Percentiles rank a stretch among this genome's conserved stretches.
Conservation (phyloP, 2,329 filamentous ascomycete species). For the Colletotrichum somersetense region DNA sequence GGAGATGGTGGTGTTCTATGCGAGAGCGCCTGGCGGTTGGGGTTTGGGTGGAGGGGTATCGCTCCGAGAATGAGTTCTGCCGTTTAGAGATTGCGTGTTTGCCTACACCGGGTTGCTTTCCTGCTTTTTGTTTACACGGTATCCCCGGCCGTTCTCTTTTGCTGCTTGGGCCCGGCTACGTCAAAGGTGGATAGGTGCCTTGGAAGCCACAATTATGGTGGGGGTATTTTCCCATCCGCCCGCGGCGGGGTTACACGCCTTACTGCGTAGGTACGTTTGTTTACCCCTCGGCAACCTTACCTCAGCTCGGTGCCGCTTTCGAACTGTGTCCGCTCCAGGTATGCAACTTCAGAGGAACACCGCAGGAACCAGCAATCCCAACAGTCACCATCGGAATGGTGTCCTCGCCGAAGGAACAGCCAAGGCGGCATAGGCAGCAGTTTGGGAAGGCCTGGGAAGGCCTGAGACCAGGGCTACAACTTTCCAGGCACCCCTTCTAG, state of each 20-base stretch:
- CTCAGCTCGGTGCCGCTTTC: slow-evolving; percentile 44
- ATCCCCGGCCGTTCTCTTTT: slow-evolving; percentile 18
- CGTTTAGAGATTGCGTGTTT: slow-evolving; percentile 8
- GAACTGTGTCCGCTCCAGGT: not conserved
- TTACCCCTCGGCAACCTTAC: slow-evolving; percentile 19
- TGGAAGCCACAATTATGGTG: slow-evolving; percentile 27
- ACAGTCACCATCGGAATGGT: not conserved
- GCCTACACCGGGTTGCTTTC: slow-evolving; percentile 18
- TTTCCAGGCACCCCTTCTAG: not conserved
- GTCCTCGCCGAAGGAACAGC: not conserved
- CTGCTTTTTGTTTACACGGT: slow-evolving; percentile 40
- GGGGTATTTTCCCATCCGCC: slow-evolving; percentile 13
- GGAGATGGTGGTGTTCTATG: not conserved
- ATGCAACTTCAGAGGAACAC: not conserved
- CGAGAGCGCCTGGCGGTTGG: not conserved
- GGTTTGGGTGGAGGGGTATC: not conserved
- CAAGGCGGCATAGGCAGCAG: not conserved
- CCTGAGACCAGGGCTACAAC: not conserved
- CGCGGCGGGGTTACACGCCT: slow-evolving; percentile 23
- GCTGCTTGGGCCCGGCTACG: slow-evolving; percentile 37
- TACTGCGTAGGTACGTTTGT: too few species aligned
- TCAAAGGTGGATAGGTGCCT: slow-evolving; percentile 31
- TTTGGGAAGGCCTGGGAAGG: not conserved
- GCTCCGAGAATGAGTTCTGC: not conserved
- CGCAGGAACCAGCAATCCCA: not conserved